phyloP scores from a whole-genome alignment of 2,329 filamentous ascomycete species.

The Pseudofabraea citricarpa region DNA sequence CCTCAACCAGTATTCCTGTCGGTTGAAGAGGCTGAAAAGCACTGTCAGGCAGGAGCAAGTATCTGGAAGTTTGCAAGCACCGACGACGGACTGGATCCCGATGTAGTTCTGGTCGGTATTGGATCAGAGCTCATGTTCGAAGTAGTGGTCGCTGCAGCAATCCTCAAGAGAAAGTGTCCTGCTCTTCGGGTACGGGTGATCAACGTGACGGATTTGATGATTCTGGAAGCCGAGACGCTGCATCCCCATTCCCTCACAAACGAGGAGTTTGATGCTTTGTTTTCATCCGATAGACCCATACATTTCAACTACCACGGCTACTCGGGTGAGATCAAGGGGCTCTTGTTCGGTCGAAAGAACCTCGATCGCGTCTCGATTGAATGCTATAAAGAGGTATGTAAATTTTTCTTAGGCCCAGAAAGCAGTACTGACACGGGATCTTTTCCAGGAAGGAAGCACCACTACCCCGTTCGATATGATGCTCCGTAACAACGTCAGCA shows the following conservation, averaged over 20 bases:
- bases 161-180: slow-evolving; percentile 45
- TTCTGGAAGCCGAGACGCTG: slow-evolving; percentile 46
- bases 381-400: slow-evolving; percentile 58
- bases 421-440: no score
- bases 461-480: slow-evolving; percentile 69
- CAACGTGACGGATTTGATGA: slow-evolving; percentile 64
- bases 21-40: slow-evolving; percentile 52
- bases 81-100: slow-evolving; percentile 48
- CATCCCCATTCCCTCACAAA: slow-evolving; percentile 55
- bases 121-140: slow-evolving; percentile 64
- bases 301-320: slow-evolving; percentile 69
- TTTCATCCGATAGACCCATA: slow-evolving; percentile 49
- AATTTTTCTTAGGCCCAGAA: no score
- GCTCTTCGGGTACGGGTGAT: slow-evolving; percentile 53
- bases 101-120: slow-evolving; percentile 60
- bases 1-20: slow-evolving; percentile 57
- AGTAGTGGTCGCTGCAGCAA: slow-evolving; percentile 53
- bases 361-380: slow-evolving; percentile 49
- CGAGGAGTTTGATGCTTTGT: slow-evolving; percentile 49
- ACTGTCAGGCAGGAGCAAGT: slow-evolving; percentile 54
- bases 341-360: slow-evolving; percentile 53
- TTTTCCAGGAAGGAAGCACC: slow-evolving; percentile 62
- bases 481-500: slow-evolving; percentile 54
- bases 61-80: slow-evolving; percentile 59
- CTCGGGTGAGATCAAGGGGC: slow-evolving; percentile 51